These are phyloP conservation scores for Laguncularia racemosa DNA, from an alignment of 345 rosid species.

Conservation along the genomic window DNA sequence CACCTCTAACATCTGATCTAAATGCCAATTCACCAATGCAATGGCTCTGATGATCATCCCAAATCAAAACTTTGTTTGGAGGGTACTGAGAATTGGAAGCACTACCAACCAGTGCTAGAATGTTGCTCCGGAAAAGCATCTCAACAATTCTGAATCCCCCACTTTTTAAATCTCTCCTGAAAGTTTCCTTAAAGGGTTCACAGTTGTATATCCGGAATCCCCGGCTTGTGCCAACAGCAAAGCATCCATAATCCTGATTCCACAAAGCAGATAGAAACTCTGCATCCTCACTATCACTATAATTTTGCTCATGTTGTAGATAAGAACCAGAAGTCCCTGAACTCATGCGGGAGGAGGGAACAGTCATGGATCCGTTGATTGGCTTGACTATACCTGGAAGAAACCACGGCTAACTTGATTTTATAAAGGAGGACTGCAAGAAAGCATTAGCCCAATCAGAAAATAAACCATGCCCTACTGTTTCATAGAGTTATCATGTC, in stretches of 20 bases:
- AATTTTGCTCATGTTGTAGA: slow-evolving; percentile 23
- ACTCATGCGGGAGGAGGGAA: slow-evolving; percentile 34
- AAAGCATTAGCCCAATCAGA: too few relatives aligned
- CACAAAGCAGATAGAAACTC: slow-evolving; percentile 70
- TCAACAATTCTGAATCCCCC: slow-evolving; percentile 85
- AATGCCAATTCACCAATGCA: slow-evolving; percentile 82
- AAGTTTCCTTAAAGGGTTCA: slow-evolving; percentile 77
- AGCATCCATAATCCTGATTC: slow-evolving; percentile 88
- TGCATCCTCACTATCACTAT: slow-evolving; percentile 26
- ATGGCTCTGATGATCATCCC: slow-evolving; percentile 88
- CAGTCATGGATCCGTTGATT: slow-evolving; percentile 8
- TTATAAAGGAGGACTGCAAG: too few relatives aligned
- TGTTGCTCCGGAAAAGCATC: slow-evolving; percentile 88
- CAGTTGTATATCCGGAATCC: slow-evolving; percentile 81
- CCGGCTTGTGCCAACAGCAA: slow-evolving; percentile 65
- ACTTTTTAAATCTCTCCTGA: slow-evolving; percentile 49
- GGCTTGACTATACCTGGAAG: too few relatives aligned
- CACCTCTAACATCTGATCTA: slow-evolving; percentile 73
- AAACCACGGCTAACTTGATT: too few relatives aligned
- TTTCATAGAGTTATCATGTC: too few relatives aligned
- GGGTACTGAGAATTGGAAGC: slow-evolving; percentile 70
- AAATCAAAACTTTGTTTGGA: slow-evolving; percentile 71
- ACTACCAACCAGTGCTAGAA: slow-evolving; percentile 79
- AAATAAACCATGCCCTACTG: too few relatives aligned
- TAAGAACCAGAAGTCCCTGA: slow-evolving; percentile 21